phyloP scores from a whole-genome alignment of 345 rosid species.

The Salix viminalis region DNA sequence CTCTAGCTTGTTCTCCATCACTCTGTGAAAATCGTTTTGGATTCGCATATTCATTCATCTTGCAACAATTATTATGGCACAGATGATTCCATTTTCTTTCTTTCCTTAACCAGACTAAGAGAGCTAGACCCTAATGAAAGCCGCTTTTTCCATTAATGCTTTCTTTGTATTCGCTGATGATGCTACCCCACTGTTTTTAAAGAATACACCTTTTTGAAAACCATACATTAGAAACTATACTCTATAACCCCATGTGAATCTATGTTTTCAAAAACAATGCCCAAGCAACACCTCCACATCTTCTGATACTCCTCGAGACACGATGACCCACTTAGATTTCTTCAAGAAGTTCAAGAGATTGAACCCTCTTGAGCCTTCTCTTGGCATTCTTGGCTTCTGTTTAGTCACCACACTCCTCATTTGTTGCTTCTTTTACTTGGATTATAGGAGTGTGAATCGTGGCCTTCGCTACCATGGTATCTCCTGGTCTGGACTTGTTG shows the following conservation, averaged over 20 bases:
- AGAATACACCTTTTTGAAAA: neutral
- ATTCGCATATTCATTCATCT: neutral
- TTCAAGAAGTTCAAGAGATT: conserved; percentile 41
- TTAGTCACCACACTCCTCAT: conserved; percentile 36
- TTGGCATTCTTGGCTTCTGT: conserved; percentile 43
- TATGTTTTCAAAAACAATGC: conserved; percentile 1
- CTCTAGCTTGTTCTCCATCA: neutral
- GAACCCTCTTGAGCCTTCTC: conserved; percentile 44
- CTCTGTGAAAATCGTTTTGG: neutral
- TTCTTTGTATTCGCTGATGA: neutral
- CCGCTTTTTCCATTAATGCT: neutral
- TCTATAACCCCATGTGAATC: neutral
- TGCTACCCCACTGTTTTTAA: neutral
- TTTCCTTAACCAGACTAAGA: neutral
- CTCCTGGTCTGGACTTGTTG: conserved; percentile 29
- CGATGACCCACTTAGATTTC: conserved; percentile 32
- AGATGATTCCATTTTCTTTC: neutral
- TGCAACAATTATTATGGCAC: neutral
- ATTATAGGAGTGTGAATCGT: conserved; percentile 27
- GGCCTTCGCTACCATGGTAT: conserved; percentile 23
- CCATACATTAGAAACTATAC: neutral
- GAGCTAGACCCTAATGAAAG: neutral
- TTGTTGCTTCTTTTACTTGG: conserved; percentile 45
- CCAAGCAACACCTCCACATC: neutral
- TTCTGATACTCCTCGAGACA: conserved; percentile 2